Evolutionary conservation across 345 rosid species (phyloP).

Genomic region (Citrus reticulata): DNA sequence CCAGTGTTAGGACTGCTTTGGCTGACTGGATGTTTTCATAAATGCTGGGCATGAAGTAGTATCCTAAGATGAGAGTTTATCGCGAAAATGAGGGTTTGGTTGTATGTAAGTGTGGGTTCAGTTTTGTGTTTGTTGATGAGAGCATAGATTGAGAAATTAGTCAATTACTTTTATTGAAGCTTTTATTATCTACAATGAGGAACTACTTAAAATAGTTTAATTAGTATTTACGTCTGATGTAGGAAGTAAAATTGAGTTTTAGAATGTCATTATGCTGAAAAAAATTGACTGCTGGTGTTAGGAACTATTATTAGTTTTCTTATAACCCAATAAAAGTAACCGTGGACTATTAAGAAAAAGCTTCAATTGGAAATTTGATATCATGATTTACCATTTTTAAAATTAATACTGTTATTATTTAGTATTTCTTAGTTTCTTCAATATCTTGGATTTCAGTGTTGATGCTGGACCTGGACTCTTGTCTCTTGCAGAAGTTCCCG

Average conservation of each 20-base stretch:
- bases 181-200: no score
- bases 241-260: neutral
- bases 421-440: neutral
- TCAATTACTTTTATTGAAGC: no score
- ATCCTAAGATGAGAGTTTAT: neutral
- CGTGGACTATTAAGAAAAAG: neutral
- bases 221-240: neutral
- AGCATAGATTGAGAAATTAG: no score
- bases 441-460: neutral
- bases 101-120: neutral
- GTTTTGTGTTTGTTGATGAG: no score
- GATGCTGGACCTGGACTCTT: neutral
- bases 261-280: no score
- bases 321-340: neutral
- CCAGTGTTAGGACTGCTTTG: neutral
- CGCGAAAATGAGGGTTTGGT: neutral
- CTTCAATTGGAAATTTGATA: neutral
- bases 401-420: neutral
- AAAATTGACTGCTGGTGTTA: no score
- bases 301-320: neutral
- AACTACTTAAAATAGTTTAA: neutral
- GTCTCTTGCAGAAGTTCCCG: conserved; percentile 37
- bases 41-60: neutral
- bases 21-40: neutral
- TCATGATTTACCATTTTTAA: neutral